Base-by-base conservation (phyloP, 2,329 filamentous ascomycete genomes). In the Sarocladium brachiariae region DNA sequence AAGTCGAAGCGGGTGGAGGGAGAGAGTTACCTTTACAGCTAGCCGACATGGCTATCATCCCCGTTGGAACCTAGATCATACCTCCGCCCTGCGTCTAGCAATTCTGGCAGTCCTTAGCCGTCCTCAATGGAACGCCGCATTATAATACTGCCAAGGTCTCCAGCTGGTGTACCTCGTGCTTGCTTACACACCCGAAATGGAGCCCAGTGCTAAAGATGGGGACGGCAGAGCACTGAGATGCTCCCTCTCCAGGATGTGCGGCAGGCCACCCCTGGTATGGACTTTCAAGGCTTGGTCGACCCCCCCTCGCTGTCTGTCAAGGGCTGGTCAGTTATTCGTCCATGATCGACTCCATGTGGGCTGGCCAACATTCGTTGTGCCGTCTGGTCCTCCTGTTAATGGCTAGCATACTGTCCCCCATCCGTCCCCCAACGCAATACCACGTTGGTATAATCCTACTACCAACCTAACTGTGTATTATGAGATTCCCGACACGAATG, bases 331-430 rank as follows among this genome's bases (percentile, higher is more conserved):
- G 25, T 19, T 47, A 47, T 47, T 47, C 43, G 43, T 33, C 43
- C 43, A 43, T 43, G 10, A 25, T 47, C 27, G 43, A 47, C 43
- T 47, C 43, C 43, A 47, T 47, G 43, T 47, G 43, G 43, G 43
- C 27, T 47, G 43, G 16, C 43, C 43, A 47, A 47, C 43, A 47
- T 47, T 47, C 43, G 43, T 33, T 25, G 43, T 47, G 43, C 43
- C 43, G 43, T 33, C 43, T 47, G 30, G 21, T 25, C n/a, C 24
- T 49, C 11, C 43, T 47, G 30, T 27, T 37, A 49, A 49, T 37
- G 46, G 9, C 31, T 21, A 19, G 46, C 46, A 49, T 37, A 31
- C 14, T 8, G 4, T 47, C 27, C 27, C 24, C 33, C 46, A 35
- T 49, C 46, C 30, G 46, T 16, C 46, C 41, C 25, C 33, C 46